Conservation (phyloP, 176 grass and related monocot species). For the Juncus effusus region DNA sequence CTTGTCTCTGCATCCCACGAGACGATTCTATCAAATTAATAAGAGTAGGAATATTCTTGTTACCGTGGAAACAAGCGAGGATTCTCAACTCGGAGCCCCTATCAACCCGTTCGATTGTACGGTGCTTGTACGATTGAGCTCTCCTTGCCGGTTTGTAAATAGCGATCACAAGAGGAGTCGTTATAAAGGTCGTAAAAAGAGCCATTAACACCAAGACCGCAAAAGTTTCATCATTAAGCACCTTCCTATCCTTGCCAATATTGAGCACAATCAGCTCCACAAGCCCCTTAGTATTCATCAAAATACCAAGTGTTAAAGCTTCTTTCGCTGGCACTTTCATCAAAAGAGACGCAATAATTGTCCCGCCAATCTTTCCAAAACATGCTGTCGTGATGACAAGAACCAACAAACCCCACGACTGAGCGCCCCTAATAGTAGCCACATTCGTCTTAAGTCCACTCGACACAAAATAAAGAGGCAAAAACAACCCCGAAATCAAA, state of each 20-base stretch:
- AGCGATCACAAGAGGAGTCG: conserved; percentile 32
- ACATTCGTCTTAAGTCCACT: conserved; percentile 39
- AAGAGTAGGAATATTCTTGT: conserved; percentile 34
- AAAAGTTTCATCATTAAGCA: conserved; percentile 43
- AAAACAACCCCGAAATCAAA: conserved; percentile 30
- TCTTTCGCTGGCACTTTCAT: conserved; percentile 28
- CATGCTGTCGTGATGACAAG: conserved; percentile 33
- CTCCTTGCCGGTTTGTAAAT: conserved; percentile 36
- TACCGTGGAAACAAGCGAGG: conserved; percentile 38
- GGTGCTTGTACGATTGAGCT: conserved; percentile 27
- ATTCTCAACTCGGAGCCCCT: conserved; percentile 24
- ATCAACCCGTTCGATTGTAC: conserved; percentile 19
- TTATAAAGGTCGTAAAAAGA: conserved; percentile 47
- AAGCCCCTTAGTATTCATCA: conserved; percentile 48
- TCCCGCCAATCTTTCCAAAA: conserved; percentile 33
- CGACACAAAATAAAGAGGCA: conserved; percentile 37
- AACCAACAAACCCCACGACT: conserved; percentile 29
- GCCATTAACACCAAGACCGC: conserved; percentile 41
- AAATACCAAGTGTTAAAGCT: conserved; percentile 33
- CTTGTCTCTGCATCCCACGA: conserved; percentile 28
- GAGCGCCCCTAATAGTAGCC: conserved; percentile 17
- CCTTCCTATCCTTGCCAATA: conserved; percentile 44
- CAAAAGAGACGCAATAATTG: conserved; percentile 27
- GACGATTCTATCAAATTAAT: conserved; percentile 38
- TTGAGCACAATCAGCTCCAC: conserved; percentile 44